Percentiles rank a stretch among this genome's conserved stretches.
Conservation (phyloP, 768 basidiomycete species). For the Roridomyces roridus region DNA sequence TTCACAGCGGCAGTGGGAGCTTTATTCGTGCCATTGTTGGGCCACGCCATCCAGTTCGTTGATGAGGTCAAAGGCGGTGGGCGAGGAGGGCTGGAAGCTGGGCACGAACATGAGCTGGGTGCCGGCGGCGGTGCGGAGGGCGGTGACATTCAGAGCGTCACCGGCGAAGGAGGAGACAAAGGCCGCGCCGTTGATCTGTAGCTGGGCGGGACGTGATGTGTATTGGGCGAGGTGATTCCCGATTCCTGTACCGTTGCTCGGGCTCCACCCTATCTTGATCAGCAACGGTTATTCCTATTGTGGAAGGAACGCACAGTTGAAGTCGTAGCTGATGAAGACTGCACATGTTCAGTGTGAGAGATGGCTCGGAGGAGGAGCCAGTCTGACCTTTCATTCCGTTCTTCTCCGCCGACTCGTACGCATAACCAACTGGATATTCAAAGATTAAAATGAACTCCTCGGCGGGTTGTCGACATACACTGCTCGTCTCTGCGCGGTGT, state of each 20-base stretch:
- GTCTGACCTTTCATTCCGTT: conserved; percentile 36
- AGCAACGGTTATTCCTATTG: no score
- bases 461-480: background rate
- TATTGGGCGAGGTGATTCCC: conserved; percentile 42
- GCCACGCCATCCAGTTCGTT: no score
- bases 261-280: conserved; percentile 25
- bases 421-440: conserved; percentile 28
- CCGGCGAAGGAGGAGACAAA: conserved; percentile 53
- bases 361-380: conserved; percentile 19
- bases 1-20: conserved; percentile 7
- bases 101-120: conserved; percentile 17
- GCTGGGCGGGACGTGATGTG: conserved; percentile 44
- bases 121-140: conserved; percentile 19
- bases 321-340: conserved; percentile 27
- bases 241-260: conserved; percentile 32
- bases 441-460: background rate
- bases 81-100: conserved; percentile 24
- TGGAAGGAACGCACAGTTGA: conserved; percentile 22
- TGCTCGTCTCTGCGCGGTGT: conserved; percentile 10
- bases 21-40: conserved; percentile 25
- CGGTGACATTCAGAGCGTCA: conserved; percentile 34
- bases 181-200: conserved; percentile 38
- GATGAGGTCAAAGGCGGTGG: no score
- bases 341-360: background rate
- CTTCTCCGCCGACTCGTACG: conserved; percentile 42